Base-by-base conservation (phyloP, 2,329 filamentous ascomycete genomes). In the Pseudogymnoascus sp. region DNA sequence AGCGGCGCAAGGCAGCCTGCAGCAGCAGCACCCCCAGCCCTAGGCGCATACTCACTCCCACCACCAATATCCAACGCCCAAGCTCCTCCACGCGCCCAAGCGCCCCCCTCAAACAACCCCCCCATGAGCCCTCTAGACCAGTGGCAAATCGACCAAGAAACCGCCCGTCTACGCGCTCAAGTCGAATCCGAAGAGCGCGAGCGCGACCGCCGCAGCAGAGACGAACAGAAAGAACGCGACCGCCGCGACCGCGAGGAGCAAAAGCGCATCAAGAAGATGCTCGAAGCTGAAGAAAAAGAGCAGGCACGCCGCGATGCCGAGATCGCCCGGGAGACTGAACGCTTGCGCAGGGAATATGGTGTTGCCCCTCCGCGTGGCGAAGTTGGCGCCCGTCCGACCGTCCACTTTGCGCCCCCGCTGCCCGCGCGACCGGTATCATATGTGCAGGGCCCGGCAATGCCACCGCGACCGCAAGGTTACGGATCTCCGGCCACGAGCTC, bases 241-340 rank as follows among this genome's bases (percentile, higher is more conserved):
- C 79, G 81, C 47, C 77, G 77, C 9, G 83, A 88, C 66, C 79
- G 84, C 66, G 77, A 79, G 61, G 77, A 83, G 67, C 77, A 83
- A 63, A 77, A 77, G 63, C 79, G 84, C 39, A 83, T 88, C 60
- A 82, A 85, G 68, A 81, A 80, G 68, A 86, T 88, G 80, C 78
- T 89, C 4, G 82, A 87, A 57, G 77, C 80, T 43, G 88, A 92
- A 69, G 84, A 87, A 25, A 81, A 79, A 61, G 86, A 88, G 67
- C 79, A 77, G 0, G 80, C 75, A 25, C 74, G 74, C 33, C 77
- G 79, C 62, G 81, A 86, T 33, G 82, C 79, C 8, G 82, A 83
- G 66, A 76, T 92, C 1, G 86, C 92, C 18, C 82, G 81, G 64
- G 93, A 99, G 75, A 97, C 94, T 0, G 90, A 94, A 71, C 81